Evolutionary conservation across 2,329 filamentous ascomycete species (phyloP), one percentile per base, ranked within the genome.

Genomic region (Ceratocystis alfenasii): DNA sequence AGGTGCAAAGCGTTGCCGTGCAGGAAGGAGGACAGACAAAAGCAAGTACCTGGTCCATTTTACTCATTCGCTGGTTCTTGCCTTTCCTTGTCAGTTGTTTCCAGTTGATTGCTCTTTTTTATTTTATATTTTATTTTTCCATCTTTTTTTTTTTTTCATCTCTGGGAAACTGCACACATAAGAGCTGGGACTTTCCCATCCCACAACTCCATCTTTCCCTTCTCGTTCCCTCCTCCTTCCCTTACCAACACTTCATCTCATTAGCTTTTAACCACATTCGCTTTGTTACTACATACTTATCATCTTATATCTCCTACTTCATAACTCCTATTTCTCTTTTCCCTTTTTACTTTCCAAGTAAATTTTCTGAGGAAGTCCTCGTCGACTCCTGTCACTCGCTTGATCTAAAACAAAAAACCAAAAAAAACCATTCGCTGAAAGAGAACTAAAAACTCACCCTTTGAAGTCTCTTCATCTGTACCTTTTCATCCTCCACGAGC

Each of bases 351-450:
- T 41, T 66, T 50, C 59, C 46, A 64, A 81, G 48, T 53, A 25
- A 20, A 12, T 12, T 45, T 53, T 61, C 73, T 75, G 81, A 84
- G 84, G 84, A 86, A 86, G 83, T 84, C 84, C 84, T 87, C 84
- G 84, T 81, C 78, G 84, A 80, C 84, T 87, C 84, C 84, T 85
- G 83, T 86, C 84, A 85, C 83, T 87, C 84, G 84, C 84, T 87
- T 85, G 78, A 76, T 67, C 36, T 41, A 41, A 41, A 41, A 41
- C 10, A 12, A 41, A 41, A 41, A 41, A 8, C 8, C 2, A 10
- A 36, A 36, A 36, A 45, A 20, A 53, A 12, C 64, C 55, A 60
- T 55, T 30, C 17, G 25, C 50, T 41, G 44, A 41, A 46, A 65
- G 63, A 50, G 46, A 62, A 61, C 22, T 20, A 46, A 64, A 65